Base-by-base conservation (phyloP, 176 grass and related monocot species). In the Oryza officinalis region DNA sequence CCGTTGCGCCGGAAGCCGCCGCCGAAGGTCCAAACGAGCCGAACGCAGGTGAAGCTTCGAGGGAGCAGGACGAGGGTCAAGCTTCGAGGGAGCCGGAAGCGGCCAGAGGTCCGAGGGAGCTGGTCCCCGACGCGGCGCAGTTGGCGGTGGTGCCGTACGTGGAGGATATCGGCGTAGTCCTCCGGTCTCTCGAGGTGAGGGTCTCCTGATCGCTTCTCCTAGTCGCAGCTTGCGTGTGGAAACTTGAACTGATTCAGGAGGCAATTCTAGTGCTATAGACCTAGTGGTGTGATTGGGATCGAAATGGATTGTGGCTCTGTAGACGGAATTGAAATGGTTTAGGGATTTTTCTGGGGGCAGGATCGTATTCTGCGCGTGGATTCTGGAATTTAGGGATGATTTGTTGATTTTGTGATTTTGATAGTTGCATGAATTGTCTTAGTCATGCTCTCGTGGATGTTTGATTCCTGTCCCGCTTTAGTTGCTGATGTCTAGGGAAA, bases 131-230 rank as follows among this genome's bases (percentile, higher is more conserved):
- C 7, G 83, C 43, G 43, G 71, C 82, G 31, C 65, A 65, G 65
- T 65, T 41, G 65, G 67, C 71, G 1, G 72, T 86, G 13, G 66
- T 12, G 32, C 71, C 83, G 10, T 89, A 89, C 52, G 15, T 73
- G 37, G 41, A 10, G 33, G 86, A 83, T 8, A 89, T 92, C 63
- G 70, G 83, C 23, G 4, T 86, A 92, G 1, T 10, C 75, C 52
- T 86, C 46, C 79, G 86, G 32, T 83, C 69, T 41, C 46, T 89
- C 69, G 90, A 92, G 79, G 90, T 92, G 79, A 92, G 79, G 44
- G 8, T 64, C 77, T 52, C 68, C 64, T 35, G 20, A 65, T 20
- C 52, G n/a, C 27, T 71, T 22, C 71, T 57, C 4, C 18, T 38
- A 38, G 35, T 25, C 18, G 1, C 1, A 81, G 18, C 52, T 1